Base-by-base conservation (phyloP, 1,139 yeast species). In the Lodderomyces elongisporus region DNA sequence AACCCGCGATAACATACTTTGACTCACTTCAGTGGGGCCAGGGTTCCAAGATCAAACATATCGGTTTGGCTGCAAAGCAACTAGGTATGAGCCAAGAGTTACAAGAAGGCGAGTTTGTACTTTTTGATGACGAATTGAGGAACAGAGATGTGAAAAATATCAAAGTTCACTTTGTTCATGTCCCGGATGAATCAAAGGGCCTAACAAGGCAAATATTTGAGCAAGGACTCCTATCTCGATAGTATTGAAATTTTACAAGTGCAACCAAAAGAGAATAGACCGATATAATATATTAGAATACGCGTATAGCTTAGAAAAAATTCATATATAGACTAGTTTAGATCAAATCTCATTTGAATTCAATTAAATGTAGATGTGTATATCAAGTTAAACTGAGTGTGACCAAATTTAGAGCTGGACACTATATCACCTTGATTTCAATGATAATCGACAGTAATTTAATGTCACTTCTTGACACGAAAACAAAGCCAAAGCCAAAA, bases 51-150 rank as follows among this genome's bases (percentile, higher is more conserved):
- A 64, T 64, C 12, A 62, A 58, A 25, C 93, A 83, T 51, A 75
- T 83, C 33, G 50, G 54, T 20, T 62, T 62, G 31, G 70, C 75
- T 0, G 68, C 70, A 2, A 55, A 62, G 34, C 67, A 61, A 25
- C 58, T 76, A 4, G 47, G 51, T 1, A 35, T 64, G 34, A 49
- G 51, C 22, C 32, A 48, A n/a, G 77, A 70, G n/a, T 58, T 79
- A 13, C 57, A 52, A 3, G 60, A 53, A 32, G 63, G 71, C 1
- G 70, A 77, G 22, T 74, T 79, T 64, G 62, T 82, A 9, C 64
- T 83, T 33, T 83, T 70, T 47, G 91, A 82, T 49, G 91, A 82
- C 50, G 91, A 82, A 51, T 42, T 51, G 37, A 62, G 91, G 40
- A 82, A 82, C 46, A 62, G 60, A 39, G 91, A 82, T 44, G 89